Percentiles rank a stretch among this genome's conserved stretches.
phyloP scores from a whole-genome alignment of 164 flowering plant genomes.

The Malania oleifera region DNA sequence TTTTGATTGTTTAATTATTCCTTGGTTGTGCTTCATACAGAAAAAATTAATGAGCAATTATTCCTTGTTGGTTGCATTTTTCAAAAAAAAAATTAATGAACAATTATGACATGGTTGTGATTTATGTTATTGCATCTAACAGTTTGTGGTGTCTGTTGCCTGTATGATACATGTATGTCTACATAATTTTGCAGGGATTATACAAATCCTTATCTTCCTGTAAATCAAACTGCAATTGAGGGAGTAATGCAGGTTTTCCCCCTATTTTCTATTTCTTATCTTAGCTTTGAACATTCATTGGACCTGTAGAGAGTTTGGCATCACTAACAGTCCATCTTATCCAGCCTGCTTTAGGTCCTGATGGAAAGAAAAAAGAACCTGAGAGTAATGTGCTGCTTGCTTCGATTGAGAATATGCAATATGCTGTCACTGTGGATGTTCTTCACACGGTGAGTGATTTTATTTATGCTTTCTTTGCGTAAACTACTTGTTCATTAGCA shows the following conservation, averaged over 20 bases:
- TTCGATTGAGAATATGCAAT: constrained; percentile 86
- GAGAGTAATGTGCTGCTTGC: constrained; percentile 95
- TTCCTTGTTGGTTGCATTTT: too few species aligned
- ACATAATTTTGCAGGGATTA: constrained; percentile 58
- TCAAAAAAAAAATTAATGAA: too few species aligned
- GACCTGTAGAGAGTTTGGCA: background rate
- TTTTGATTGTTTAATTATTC: too few species aligned
- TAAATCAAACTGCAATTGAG: constrained; percentile 84
- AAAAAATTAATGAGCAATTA: too few species aligned
- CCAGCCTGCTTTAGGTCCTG: constrained; percentile 73
- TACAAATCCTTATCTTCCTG: constrained; percentile 91
- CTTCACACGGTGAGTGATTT: constrained; percentile 61
- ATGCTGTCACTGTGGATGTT: constrained; percentile 89
- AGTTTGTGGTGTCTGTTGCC: constrained; percentile 5
- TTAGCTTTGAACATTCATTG: background rate
- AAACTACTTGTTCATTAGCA: background rate
- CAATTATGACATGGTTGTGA: too few species aligned
- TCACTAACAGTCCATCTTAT: constrained; percentile 21
- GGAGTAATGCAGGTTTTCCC: constrained; percentile 54
- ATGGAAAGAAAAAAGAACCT: constrained; percentile 73
- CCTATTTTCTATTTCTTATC: background rate
- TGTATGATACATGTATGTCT: background rate
- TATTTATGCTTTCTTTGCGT: background rate
- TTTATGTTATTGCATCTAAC: too few species aligned
- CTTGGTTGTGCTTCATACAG: too few species aligned